These are phyloP conservation scores for Phaeomoniella chlamydospora DNA, from an alignment of 2,329 filamentous ascomycete species.

Conservation along the genomic window DNA sequence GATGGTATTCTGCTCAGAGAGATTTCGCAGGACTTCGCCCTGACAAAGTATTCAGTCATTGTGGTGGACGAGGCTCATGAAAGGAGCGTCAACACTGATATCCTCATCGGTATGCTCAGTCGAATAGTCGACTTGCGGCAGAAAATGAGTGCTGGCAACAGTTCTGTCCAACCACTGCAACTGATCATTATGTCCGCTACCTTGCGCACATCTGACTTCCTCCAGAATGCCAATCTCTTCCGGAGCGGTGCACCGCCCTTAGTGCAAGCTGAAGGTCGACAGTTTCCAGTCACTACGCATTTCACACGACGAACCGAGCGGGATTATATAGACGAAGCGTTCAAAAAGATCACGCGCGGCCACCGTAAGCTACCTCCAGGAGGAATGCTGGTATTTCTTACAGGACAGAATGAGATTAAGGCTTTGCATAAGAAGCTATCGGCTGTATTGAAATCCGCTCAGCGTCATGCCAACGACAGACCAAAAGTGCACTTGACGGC, in stretches of 20 bases:
- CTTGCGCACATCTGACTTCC: conserved; percentile 77
- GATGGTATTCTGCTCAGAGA: conserved; percentile 91
- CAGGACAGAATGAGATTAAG: conserved; percentile 81
- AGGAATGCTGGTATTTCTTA: conserved; percentile 86
- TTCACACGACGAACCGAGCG: conserved; percentile 70
- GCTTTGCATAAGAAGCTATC: conserved; percentile 69
- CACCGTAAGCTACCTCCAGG: conserved; percentile 83
- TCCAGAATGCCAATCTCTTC: conserved; percentile 71
- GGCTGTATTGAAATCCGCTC: conserved; percentile 45
- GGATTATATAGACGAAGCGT: conserved; percentile 85
- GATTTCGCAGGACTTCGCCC: conserved; percentile 72
- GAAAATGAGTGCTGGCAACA: conserved; percentile 57
- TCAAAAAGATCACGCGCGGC: conserved; percentile 71
- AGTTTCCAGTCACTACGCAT: conserved; percentile 80
- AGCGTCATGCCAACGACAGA: conserved; percentile 34
- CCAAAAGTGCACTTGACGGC: conserved; percentile 63
- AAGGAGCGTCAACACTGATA: conserved; percentile 92
- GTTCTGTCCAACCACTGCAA: conserved; percentile 64
- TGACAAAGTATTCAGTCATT: conserved; percentile 83
- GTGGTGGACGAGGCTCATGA: conserved; percentile 97
- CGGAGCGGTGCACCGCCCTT: conserved; percentile 59
- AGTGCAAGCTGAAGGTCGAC: conserved; percentile 78
- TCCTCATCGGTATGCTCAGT: conserved; percentile 93
- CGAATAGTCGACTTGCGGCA: conserved; percentile 75
- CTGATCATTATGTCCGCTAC: conserved; percentile 98